These are phyloP conservation scores for Fusarium tricinctum DNA, from an alignment of 2,329 filamentous ascomycete species.

Conservation along the genomic window DNA sequence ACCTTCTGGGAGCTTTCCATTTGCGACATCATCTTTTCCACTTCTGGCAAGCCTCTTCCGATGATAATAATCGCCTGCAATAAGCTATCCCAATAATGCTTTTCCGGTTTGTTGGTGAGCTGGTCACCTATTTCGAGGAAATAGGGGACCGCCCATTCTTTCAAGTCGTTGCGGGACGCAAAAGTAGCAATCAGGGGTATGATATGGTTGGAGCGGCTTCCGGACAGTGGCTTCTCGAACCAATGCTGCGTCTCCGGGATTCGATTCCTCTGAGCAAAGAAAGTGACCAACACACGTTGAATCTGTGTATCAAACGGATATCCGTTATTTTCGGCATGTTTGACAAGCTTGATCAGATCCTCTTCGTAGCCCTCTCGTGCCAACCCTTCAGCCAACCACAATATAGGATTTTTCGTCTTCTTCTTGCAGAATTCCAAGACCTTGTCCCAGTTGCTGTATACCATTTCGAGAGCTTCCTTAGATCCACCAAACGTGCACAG, in stretches of 20 bases:
- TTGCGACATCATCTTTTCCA: conserved; percentile 71
- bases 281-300: conserved; percentile 70
- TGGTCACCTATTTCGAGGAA: conserved; percentile 67
- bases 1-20: conserved; percentile 74
- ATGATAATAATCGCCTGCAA: conserved; percentile 79
- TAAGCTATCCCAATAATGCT: conserved; percentile 77
- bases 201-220: conserved; percentile 39
- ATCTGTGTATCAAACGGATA: conserved; percentile 61
- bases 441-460: conserved; percentile 54
- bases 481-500: conserved; percentile 69
- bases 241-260: conserved; percentile 75
- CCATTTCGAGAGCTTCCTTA: conserved; percentile 63
- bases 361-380: conserved; percentile 70
- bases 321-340: conserved; percentile 64
- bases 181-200: conserved; percentile 59
- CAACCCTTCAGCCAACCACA: conserved; percentile 66
- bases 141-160: conserved; percentile 72
- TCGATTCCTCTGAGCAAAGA: conserved; percentile 71
- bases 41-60: conserved; percentile 72
- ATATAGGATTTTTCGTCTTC: conserved; percentile 46
- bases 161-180: conserved; percentile 70
- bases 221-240: conserved; percentile 69
- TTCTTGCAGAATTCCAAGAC: conserved; percentile 41
- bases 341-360: conserved; percentile 69
- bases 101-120: conserved; percentile 59